phyloP scores from a whole-genome alignment of 345 rosid genomes.

The Psidium friedrichsthalianum region DNA sequence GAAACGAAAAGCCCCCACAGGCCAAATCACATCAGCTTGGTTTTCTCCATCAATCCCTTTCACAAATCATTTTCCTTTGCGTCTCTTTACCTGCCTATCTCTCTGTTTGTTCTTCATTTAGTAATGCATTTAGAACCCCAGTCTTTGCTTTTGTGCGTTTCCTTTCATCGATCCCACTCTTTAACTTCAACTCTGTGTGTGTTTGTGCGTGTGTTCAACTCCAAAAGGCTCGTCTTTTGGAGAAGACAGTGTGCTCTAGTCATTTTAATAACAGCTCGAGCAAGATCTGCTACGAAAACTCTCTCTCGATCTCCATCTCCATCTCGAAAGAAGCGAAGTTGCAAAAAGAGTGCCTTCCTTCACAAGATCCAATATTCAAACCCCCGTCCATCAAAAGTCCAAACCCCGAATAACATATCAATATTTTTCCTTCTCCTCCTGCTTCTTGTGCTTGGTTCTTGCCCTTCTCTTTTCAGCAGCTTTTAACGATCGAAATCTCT shows the following conservation, averaged over 20 bases:
- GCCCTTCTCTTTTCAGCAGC: not conserved
- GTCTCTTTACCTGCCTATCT: not conserved
- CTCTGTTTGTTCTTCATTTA: not conserved
- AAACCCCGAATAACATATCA: not conserved
- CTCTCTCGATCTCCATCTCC: not conserved
- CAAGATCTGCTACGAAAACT: not conserved
- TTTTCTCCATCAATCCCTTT: not conserved
- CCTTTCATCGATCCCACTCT: not conserved
- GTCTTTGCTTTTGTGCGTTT: not conserved
- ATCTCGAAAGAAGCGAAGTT: not conserved
- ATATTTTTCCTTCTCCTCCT: not conserved
- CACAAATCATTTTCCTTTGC: not conserved
- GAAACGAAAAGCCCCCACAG: not conserved
- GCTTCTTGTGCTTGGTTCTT: not conserved
- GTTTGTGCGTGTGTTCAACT: not conserved
- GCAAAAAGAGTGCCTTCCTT: not conserved
- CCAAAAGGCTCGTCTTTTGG: not conserved
- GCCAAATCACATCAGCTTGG: not conserved
- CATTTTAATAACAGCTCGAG: not conserved
- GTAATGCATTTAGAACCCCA: not conserved
- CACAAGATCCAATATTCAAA: slow-evolving; percentile 3
- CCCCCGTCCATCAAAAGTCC: not conserved
- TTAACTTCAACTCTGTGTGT: too few species aligned
- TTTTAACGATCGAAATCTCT: not conserved
- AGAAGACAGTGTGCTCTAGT: not conserved